Evolutionary conservation across 164 flowering plant genomes (phyloP), one percentile per base, ranked within the genome.

Genomic region (Malania oleifera): DNA sequence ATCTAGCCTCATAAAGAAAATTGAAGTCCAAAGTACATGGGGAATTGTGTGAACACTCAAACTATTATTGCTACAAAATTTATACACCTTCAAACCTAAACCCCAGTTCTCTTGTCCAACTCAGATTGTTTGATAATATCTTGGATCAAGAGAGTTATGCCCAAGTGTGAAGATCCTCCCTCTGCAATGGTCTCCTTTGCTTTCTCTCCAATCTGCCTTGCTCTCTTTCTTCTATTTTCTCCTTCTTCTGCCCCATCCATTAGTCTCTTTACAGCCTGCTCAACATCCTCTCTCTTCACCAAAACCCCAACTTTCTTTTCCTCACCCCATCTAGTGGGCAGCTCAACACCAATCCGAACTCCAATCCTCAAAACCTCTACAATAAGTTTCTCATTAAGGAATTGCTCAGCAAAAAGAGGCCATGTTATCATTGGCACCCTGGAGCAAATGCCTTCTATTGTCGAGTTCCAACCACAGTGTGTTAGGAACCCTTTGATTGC

Each of bases 391-490:
- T 68, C 64, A 31, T 68, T 68, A 3, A 23, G 27, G 35, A 57
- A 47, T 26, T 69, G 68, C 14, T 66, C 67, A 0, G 63, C 52
- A 34, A 70, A 65, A 22, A 65, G 18, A 3, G 70, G 73, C 67
- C 69, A 70, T 1, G 70, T 61, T 12, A 61, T n/a, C 61, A 65
- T 18, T 0, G 66, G 73, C 20, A 65, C 24, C 0, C 70, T 70
- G 0, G 52, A 45, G 3, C 45, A 22, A 5, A 70, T 52, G 1
- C 66, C 73, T 52, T 70, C 73, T 0, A 60, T 2, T 12, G 56
- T 34, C 1, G 65, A 59, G 12, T 59, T 69, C 67, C 71, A 67
- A 1, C 71, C 72, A 20, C 72, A 63, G 24, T 69, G 72, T 5
- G 68, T 69, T 18, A 69, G 48, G 49, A 69, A 69, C 0, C 63